Conservation (phyloP, 179 eudicot species). For the Heliamphora pulchella region DNA sequence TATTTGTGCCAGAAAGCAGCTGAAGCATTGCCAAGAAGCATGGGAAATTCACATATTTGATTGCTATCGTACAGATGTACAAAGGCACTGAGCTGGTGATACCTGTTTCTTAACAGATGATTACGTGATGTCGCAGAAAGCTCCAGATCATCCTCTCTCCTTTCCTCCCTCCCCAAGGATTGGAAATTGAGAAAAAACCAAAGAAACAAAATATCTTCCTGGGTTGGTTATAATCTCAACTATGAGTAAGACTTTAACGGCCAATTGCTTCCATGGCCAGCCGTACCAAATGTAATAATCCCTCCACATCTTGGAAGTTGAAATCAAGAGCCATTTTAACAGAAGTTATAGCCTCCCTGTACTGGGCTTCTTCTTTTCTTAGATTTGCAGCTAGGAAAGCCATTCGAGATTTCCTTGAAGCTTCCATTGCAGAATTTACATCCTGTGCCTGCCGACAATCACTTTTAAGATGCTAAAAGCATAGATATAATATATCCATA, state of each 20-base stretch:
- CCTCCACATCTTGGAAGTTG: conserved; percentile 83
- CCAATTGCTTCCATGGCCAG: conserved; percentile 73
- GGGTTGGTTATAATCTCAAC: not conserved
- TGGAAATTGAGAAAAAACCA: not conserved
- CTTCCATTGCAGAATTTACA: conserved; percentile 87
- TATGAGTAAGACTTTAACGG: conserved; percentile 31
- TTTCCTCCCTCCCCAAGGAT: not conserved
- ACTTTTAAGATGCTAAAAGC: conserved; percentile 10
- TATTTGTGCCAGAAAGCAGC: conserved; percentile 6
- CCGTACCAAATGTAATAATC: conserved; percentile 73
- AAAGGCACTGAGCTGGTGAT: conserved; percentile 3
- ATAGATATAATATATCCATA: not conserved
- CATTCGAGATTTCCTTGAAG: conserved; percentile 71
- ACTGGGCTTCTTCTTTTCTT: conserved; percentile 35
- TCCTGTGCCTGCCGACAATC: conserved; percentile 64
- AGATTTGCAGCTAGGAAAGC: conserved; percentile 68
- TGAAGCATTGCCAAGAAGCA: conserved; percentile 6
- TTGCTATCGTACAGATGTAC: conserved; percentile 8
- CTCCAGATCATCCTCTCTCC: not conserved
- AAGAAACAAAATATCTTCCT: not conserved
- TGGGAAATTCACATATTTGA: not conserved
- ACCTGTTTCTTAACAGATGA: not conserved
- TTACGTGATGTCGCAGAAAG: conserved; percentile 1
- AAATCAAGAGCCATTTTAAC: conserved; percentile 86
- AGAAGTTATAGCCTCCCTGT: conserved; percentile 44